phyloP scores from a whole-genome alignment of 1,284 basidiomycete genomes.

The Apiotrichum veenhuisii region DNA sequence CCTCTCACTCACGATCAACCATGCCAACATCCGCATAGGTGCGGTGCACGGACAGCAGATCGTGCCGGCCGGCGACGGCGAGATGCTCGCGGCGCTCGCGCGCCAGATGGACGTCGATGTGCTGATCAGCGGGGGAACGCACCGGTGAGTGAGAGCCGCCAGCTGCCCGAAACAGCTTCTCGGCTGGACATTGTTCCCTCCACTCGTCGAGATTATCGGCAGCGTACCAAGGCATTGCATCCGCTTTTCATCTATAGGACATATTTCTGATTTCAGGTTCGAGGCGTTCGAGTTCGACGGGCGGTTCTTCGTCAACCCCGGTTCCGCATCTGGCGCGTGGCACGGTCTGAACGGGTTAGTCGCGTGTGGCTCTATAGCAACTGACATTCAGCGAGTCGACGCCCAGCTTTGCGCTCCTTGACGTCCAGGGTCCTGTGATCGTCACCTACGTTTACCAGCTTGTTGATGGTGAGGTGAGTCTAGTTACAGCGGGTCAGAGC shows the following conservation, averaged over 20 bases:
- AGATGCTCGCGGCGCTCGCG: slow-evolving; percentile 80
- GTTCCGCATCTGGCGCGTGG: slow-evolving; percentile 94
- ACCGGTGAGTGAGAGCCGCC: slow-evolving; percentile 62
- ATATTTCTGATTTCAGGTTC: slow-evolving; percentile 58
- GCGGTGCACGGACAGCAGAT: slow-evolving; percentile 93
- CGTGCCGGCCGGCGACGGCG: slow-evolving; percentile 85
- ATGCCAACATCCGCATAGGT: slow-evolving; percentile 78
- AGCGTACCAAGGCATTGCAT: too few relatives aligned
- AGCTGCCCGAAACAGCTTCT: neutral
- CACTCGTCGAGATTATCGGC: too few relatives aligned
- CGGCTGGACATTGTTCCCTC: too few relatives aligned
- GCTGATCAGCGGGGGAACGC: slow-evolving; percentile 87
- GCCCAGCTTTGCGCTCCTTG: slow-evolving; percentile 87
- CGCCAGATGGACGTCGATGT: slow-evolving; percentile 97
- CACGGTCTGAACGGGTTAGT: slow-evolving; percentile 66
- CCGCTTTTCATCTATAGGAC: too few relatives aligned
- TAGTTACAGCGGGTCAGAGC: too few relatives aligned
- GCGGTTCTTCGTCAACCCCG: slow-evolving; percentile 94
- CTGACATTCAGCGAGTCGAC: slow-evolving; percentile 57
- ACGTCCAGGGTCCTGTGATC: slow-evolving; percentile 88
- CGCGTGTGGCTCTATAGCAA: neutral
- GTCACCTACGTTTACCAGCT: slow-evolving; percentile 95
- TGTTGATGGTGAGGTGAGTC: slow-evolving; percentile 78
- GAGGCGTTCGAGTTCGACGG: slow-evolving; percentile 88
- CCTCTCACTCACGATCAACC: slow-evolving; percentile 73